Conservation (phyloP, 768 basidiomycete genomes). For the Sporobolomyces pararoseus region DNA sequence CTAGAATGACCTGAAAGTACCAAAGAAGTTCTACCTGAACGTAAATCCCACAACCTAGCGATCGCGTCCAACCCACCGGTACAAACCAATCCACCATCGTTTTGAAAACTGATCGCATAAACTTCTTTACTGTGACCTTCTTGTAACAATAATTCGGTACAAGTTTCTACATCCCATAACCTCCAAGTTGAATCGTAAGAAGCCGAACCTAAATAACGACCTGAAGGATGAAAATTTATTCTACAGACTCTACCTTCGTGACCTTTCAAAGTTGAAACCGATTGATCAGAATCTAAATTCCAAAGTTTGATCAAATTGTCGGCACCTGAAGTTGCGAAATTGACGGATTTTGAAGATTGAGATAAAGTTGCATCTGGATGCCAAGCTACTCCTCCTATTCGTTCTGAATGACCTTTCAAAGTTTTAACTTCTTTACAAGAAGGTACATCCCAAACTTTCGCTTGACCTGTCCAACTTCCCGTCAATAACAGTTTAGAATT, state of each 20-base stretch:
- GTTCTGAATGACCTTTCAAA: slow-evolving; percentile 78
- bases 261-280: slow-evolving; percentile 78
- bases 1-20: slow-evolving; percentile 95
- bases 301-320: slow-evolving; percentile 82
- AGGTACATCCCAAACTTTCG: slow-evolving; percentile 94
- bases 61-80: slow-evolving; percentile 96
- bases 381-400: slow-evolving; percentile 95
- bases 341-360: slow-evolving; percentile 64
- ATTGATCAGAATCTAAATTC: slow-evolving; percentile 70
- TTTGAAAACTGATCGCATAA: slow-evolving; percentile 90
- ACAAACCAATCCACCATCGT: slow-evolving; percentile 85
- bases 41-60: slow-evolving; percentile 92
- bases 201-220: slow-evolving; percentile 85
- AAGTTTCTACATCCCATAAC: slow-evolving; percentile 83
- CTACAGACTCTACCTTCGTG: slow-evolving; percentile 88
- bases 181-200: slow-evolving; percentile 98
- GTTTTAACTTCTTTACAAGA: slow-evolving; percentile 73
- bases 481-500: slow-evolving; percentile 83
- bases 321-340: slow-evolving; percentile 85
- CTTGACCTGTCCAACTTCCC: slow-evolving; percentile 91
- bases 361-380: slow-evolving; percentile 82
- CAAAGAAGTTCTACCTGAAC: slow-evolving; percentile 94
- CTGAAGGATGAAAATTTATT: slow-evolving; percentile 94
- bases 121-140: slow-evolving; percentile 98
- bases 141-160: slow-evolving; percentile 73